These are phyloP conservation scores for Somion occarium DNA, from an alignment of 1,284 basidiomycete genomes.

Conservation along the genomic window DNA sequence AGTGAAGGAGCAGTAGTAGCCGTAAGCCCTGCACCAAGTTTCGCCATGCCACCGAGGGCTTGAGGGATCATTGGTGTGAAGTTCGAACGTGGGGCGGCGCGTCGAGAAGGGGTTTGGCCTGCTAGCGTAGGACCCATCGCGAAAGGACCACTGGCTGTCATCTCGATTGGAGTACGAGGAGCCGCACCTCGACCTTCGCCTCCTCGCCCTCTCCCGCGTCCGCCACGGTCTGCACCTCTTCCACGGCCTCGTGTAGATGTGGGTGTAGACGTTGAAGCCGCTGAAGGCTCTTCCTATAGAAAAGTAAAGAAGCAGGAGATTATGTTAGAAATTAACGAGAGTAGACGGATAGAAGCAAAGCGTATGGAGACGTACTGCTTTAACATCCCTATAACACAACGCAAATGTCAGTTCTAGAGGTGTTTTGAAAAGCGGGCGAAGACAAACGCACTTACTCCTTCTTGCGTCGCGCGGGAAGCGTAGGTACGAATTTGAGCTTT, in stretches of 20 bases:
- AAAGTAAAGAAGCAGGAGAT: conserved; percentile 4
- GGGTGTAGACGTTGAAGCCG: neutral
- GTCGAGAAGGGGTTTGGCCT: conserved; percentile 43
- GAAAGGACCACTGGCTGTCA: conserved; percentile 82
- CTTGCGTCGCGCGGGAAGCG: conserved; percentile 63
- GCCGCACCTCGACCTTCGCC: conserved; percentile 43
- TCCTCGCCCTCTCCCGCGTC: conserved; percentile 41
- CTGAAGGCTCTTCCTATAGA: conserved; percentile 45
- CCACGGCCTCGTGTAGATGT: conserved; percentile 44
- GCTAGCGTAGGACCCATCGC: conserved; percentile 75
- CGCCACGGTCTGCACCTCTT: conserved; percentile 19
- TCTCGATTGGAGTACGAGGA: conserved; percentile 52
- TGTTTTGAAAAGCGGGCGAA: neutral
- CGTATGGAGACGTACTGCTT: conserved; percentile 31
- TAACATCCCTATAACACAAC: conserved; percentile 29
- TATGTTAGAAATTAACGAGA: conserved; percentile 2
- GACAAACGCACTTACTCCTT: conserved; percentile 57
- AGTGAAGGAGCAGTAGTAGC: conserved; percentile 37
- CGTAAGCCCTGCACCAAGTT: conserved; percentile 45
- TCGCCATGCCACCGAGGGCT: conserved; percentile 30
- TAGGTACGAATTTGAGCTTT: conserved; percentile 78
- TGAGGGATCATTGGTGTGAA: conserved; percentile 41
- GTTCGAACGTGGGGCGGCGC: conserved; percentile 48
- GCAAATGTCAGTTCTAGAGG: neutral
- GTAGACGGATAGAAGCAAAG: neutral